These are phyloP conservation scores for Gnetum montanum DNA, from an alignment of 75 land plant genomes.

Conservation along the genomic window DNA sequence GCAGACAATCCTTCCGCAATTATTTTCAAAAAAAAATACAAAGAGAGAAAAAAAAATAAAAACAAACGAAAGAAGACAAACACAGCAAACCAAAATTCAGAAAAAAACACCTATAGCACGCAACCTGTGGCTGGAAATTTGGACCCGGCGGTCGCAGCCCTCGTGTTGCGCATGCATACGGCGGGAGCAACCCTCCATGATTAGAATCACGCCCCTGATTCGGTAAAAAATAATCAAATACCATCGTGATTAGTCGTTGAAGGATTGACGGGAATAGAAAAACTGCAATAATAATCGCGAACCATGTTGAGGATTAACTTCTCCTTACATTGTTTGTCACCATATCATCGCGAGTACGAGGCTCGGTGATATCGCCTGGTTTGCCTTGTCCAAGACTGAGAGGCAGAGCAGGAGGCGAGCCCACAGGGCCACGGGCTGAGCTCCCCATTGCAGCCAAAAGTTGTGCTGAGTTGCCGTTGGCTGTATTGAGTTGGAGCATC, in stretches of 20 bases:
- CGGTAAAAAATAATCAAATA: too few relatives aligned
- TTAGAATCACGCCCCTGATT: slow-evolving; percentile 3
- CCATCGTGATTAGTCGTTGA: too few relatives aligned
- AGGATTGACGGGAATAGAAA: too few relatives aligned
- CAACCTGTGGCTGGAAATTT: slow-evolving; percentile 3
- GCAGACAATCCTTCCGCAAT: not conserved
- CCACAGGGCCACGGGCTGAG: not conserved
- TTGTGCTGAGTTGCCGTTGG: not conserved
- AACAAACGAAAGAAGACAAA: too few relatives aligned
- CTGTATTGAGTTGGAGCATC: slow-evolving; percentile 7
- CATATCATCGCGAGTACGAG: not conserved
- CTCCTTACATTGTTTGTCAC: slow-evolving; percentile 7
- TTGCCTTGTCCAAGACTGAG: slow-evolving; percentile 7
- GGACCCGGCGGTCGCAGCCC: slow-evolving; percentile 1
- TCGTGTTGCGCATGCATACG: not conserved
- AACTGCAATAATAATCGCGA: too few relatives aligned
- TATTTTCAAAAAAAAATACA: too few relatives aligned
- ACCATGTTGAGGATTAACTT: too few relatives aligned
- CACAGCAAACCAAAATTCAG: too few relatives aligned
- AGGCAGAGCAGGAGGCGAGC: slow-evolving; percentile 7
- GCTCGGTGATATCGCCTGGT: not conserved
- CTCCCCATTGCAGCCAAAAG: slow-evolving; percentile 4
- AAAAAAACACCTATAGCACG: too few relatives aligned
- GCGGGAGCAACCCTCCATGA: not conserved
- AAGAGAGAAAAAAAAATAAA: too few relatives aligned